These are phyloP conservation scores for Pichia heedii DNA, from an alignment of 805 yeast species.

Conservation along the genomic window DNA sequence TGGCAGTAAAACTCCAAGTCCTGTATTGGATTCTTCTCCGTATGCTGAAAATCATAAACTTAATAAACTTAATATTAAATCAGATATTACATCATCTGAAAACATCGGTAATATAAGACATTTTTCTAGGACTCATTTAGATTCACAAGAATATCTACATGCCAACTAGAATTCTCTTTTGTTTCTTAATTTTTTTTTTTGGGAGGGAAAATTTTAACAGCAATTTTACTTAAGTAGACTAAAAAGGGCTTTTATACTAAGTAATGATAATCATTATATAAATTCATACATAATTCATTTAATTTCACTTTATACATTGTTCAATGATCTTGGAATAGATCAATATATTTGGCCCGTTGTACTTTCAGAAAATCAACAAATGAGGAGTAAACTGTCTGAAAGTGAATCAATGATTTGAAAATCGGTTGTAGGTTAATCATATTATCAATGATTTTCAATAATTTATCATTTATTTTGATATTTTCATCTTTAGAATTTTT, in stretches of 20 bases:
- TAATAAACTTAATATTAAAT: background rate
- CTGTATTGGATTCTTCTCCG: constrained; percentile 1
- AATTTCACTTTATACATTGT: too few relatives aligned
- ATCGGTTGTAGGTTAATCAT: constrained; percentile 42
- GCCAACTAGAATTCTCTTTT: too few relatives aligned
- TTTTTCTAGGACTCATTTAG: too few relatives aligned
- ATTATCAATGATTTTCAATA: constrained; percentile 36
- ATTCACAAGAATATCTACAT: too few relatives aligned
- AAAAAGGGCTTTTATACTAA: too few relatives aligned
- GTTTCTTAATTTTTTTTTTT: too few relatives aligned
- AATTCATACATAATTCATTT: too few relatives aligned
- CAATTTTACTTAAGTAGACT: too few relatives aligned
- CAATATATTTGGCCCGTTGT: constrained; percentile 25
- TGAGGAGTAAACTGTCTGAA: constrained; percentile 39
- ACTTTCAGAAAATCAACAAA: constrained; percentile 36
- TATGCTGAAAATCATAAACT: constrained; percentile 5
- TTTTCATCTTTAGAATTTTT: constrained; percentile 6
- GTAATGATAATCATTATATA: too few relatives aligned
- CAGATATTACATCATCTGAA: too few relatives aligned
- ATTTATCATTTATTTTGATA: constrained; percentile 16
- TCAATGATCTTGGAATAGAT: constrained; percentile 8
- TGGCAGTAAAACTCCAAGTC: constrained; percentile 6
- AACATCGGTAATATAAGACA: too few relatives aligned
- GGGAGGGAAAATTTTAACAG: too few relatives aligned
- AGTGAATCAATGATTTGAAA: constrained; percentile 43